Base-by-base conservation (phyloP, 1,284 basidiomycete species). In the Tilletiopsis washingtonensis region DNA sequence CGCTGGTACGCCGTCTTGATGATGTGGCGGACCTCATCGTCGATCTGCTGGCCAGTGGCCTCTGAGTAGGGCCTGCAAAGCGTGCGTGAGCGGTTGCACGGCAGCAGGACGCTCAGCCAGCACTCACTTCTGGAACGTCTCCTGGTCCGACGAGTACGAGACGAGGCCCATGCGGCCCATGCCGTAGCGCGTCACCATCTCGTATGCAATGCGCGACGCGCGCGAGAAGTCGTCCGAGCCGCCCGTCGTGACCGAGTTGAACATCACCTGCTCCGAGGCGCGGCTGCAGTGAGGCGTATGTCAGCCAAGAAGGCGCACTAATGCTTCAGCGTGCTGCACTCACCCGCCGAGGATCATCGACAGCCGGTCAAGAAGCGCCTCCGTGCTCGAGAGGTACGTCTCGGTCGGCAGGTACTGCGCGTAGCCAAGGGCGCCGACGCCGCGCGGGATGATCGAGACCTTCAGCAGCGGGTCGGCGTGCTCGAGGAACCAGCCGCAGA, bases 211-310 rank as follows among this genome's bases (percentile, higher is more conserved):
- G 59, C 87, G 84, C 7, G 94, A 96, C 62, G 98, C 94, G 78
- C 97, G 98, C 75, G 93, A 89, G 47, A 97, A 77, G 71, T 97
- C 93, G 69, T 97, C 91, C 75, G 96, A 90, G 3, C 94, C 94
- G 62, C 93, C 93, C 1, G 93, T 94, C 1, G 94, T 99, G 75
- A 98, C 93, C n/a, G 75, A 64, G 29, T 88, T 89, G 70, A 98
- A 99, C 79, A 98, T 96, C 56, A 98, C 91, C 75, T 98, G 94
- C 76, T 98, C 93, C 0, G 91, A 86, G 3, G 97, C 93, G 55
- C 94, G 88, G n/a, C n/a, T n/a, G n/a, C n/a, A n/a, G n/a, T n/a
- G n/a, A n/a, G n/a, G n/a, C n/a, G n/a, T n/a, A n/a, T n/a, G n/a
- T n/a, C n/a, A n/a, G n/a, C n/a, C n/a, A n/a, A n/a, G n/a, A n/a